Base-by-base conservation (phyloP, 257 asterid genomes). In the Eustoma russellianum region DNA sequence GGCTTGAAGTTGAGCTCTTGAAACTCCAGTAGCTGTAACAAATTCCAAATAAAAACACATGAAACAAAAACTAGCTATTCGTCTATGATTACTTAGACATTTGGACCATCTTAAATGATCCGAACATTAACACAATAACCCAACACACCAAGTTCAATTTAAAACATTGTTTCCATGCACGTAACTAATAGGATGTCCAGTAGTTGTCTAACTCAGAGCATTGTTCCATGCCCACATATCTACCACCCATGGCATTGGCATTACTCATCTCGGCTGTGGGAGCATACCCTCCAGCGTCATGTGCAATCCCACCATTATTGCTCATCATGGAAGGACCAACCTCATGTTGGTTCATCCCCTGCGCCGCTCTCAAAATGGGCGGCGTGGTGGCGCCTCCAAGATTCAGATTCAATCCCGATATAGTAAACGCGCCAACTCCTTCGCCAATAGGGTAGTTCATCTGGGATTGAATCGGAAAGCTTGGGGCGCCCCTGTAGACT, bases 401-500 rank as follows among this genome's bases (percentile, higher is more conserved):
- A 76, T 89, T 85, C 61, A 85, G 67, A 60, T 81, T 79, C 51
- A 85, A 52, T 6, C 97, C 95, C 0, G 97, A 85, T 34, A 85
- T 79, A 15, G 94, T 83, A 79, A 89, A 89, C 46, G 73, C 38
- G 19, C 78, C 69, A 6, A 62, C 73, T 34, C 54, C 57, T 5
- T 18, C 68, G 0, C 59, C 55, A 1, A 62, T 65, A 0, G 60
- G 62, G 19, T 88, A 83, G 70, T 68, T 74, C 62, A 67, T 40
- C 14, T 73, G 97, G 3, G 79, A 67, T 2, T 73, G 78, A 55
- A 69, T 46, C 19, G 80, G 89, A 57, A 77, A 41, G 70, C 66
- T 57, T 13, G 84, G 52, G 59, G 67, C 74, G 38, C 59, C 71
- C 33, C 72, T 57, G 41, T 62, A 57, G 17, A 64, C 75, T 67